Percentiles rank a stretch among this genome's conserved stretches.
These are phyloP conservation scores for Filobasidium wieringae DNA, from an alignment of 768 basidiomycete species.

Conservation along the genomic window DNA sequence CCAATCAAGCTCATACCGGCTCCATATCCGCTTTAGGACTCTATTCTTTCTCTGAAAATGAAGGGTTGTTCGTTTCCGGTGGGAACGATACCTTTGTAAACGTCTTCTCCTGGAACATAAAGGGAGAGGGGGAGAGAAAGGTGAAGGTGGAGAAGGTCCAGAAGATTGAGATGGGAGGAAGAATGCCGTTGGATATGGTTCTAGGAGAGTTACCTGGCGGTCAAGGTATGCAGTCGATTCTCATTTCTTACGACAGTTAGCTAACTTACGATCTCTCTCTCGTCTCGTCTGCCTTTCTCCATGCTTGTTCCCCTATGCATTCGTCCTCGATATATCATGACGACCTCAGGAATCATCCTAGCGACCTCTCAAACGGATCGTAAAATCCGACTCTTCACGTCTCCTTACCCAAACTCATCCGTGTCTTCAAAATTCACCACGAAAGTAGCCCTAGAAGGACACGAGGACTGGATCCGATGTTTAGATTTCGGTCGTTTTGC, in stretches of 20 bases:
- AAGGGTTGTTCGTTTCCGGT: conserved; percentile 54
- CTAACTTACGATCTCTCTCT: background rate
- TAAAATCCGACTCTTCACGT: conserved; percentile 56
- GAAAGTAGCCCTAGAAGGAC: conserved; percentile 47
- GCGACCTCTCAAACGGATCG: conserved; percentile 73
- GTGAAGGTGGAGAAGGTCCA: conserved; percentile 42
- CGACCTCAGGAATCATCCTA: conserved; percentile 48
- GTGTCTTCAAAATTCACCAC: conserved; percentile 13
- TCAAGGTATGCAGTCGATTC: conserved; percentile 44
- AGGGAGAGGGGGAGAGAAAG: conserved; percentile 16
- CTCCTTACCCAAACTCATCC: background rate
- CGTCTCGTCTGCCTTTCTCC: no score
- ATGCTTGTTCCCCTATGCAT: no score
- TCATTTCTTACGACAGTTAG: background rate
- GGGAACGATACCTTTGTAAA: conserved; percentile 71
- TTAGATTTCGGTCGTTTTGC: conserved; percentile 50
- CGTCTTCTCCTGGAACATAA: conserved; percentile 50
- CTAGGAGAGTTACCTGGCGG: conserved; percentile 56
- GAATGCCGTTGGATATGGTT: conserved; percentile 62
- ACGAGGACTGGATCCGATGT: conserved; percentile 89
- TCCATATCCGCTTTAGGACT: conserved; percentile 59
- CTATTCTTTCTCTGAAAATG: background rate
- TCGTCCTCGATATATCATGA: no score
- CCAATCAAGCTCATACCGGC: conserved; percentile 52
- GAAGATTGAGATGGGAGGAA: conserved; percentile 52